A percentile compares a stretch with the other conserved stretches of the same genome.
These are phyloP conservation scores for Oryza officinalis DNA, from an alignment of 176 grass and related monocot genomes.

Conservation along the genomic window DNA sequence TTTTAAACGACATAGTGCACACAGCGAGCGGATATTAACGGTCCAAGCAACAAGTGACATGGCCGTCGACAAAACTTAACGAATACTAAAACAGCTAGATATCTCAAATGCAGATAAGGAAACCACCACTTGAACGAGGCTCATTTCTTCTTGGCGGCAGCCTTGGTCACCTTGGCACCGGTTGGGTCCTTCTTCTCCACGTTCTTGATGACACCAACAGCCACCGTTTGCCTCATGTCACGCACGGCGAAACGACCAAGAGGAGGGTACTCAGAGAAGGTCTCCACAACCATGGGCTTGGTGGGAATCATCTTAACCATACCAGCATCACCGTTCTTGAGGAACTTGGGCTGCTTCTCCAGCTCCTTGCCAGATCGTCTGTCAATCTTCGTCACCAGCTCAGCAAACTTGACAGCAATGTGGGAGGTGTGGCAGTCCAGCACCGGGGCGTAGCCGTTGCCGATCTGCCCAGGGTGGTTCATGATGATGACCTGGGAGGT, in stretches of 20 bases:
- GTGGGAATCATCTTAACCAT: slow-evolving; percentile 94
- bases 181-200: not conserved
- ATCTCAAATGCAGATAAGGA: too few relatives aligned
- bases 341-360: slow-evolving; percentile 87
- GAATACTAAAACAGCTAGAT: too few relatives aligned
- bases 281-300: slow-evolving; percentile 96
- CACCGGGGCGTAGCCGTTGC: slow-evolving; percentile 85
- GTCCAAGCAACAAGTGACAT: not conserved
- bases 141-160: slow-evolving; percentile 95
- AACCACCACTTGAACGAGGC: not conserved
- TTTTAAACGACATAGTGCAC: too few relatives aligned
- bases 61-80: not conserved
- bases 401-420: slow-evolving; percentile 90
- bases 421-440: slow-evolving; percentile 93
- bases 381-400: slow-evolving; percentile 87
- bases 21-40: not conserved
- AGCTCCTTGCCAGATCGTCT: slow-evolving; percentile 91
- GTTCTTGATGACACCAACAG: slow-evolving; percentile 44
- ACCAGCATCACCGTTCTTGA: slow-evolving; percentile 91
- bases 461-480: slow-evolving; percentile 93
- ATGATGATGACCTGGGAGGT: slow-evolving; percentile 95
- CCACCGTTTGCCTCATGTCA: slow-evolving; percentile 82
- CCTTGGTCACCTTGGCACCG: slow-evolving; percentile 20
- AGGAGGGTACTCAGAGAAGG: slow-evolving; percentile 64
- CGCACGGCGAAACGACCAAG: slow-evolving; percentile 76